phyloP scores from a whole-genome alignment of 371 early-diverging fungal species.

The Saksenaea vasiformis region DNA sequence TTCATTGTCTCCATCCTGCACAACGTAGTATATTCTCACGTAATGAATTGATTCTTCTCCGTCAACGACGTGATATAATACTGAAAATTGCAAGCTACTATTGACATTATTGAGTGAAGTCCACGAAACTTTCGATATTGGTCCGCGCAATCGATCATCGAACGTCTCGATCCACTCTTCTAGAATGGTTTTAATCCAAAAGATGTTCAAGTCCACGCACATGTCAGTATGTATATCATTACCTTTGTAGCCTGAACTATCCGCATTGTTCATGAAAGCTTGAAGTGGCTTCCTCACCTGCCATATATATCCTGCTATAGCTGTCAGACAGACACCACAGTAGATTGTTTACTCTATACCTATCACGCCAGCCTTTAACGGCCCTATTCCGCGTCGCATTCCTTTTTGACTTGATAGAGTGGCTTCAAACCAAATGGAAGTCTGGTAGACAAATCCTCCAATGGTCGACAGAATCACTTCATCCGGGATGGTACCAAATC shows the following conservation, averaged over 20 bases:
- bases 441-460: conserved; percentile 34
- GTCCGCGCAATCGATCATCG: conserved; percentile 34
- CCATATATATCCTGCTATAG: background rate
- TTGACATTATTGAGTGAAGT: conserved; percentile 5
- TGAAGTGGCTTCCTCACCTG: conserved; percentile 13
- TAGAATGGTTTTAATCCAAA: background rate
- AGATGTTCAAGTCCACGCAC: background rate
- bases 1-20: background rate
- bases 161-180: conserved; percentile 27
- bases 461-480: conserved; percentile 29
- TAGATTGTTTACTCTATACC: background rate
- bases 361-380: conserved; percentile 20
- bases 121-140: conserved; percentile 27
- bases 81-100: conserved; percentile 20
- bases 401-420: background rate
- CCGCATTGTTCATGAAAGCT: conserved; percentile 11
- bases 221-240: background rate
- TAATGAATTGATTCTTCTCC: conserved; percentile 35
- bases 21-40: conserved; percentile 35
- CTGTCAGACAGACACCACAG: background rate
- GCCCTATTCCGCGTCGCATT: conserved; percentile 16
- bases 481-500: conserved; percentile 13
- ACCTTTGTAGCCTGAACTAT: background rate
- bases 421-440: conserved; percentile 31
- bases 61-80: conserved; percentile 39